Evolutionary conservation across 2,329 filamentous ascomycete genomes (phyloP), one percentile per base, ranked within the genome.

Genomic region (Septoria linicola): DNA sequence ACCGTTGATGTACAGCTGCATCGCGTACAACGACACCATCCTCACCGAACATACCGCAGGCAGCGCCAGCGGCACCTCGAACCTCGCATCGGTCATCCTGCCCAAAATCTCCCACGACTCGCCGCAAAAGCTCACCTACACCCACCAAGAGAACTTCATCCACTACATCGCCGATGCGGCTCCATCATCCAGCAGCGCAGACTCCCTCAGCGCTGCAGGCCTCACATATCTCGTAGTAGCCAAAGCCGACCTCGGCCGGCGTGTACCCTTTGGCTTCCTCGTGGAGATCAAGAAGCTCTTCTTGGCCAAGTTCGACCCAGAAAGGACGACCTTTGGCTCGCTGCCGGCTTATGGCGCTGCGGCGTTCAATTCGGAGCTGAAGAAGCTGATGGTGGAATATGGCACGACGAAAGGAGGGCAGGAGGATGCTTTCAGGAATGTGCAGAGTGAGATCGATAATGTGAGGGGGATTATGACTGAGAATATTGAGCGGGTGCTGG

Each of bases 201-300:
- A 62, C 50, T 66, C 65, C 54, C 58, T 67, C 49, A 66, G 62
- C 63, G 59, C 77, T 78, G 89, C 89, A 46, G 88, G 90, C 1
- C 81, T 99, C 32, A 96, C 90, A 40, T 99, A 93, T 73, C 82
- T 99, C 41, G 89, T 96, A 53, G 84, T 99, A 56, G 88, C 91
- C 41, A 87, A 90, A 61, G 81, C 85, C 53, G 81, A 84, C 36
- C 82, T 95, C 47, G 89, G 89, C 57, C 87, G 91, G 31, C 88
- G 92, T 66, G 85, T 97, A 49, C 88, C 91, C 4, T 99, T 97
- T 68, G 90, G 89, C 48, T 99, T 88, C 74, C 82, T 99, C 2
- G 81, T 93, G 45, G 91, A 95, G 70, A 87, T 95, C 68, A 92
- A 95, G 73, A 86, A 87, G 68, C 87, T 86, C 59, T 99, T 99